Evolutionary conservation across 192 early-diverging fungal genomes (phyloP), one percentile per base, ranked within the genome.

Genomic region (Linderina pennispora): DNA sequence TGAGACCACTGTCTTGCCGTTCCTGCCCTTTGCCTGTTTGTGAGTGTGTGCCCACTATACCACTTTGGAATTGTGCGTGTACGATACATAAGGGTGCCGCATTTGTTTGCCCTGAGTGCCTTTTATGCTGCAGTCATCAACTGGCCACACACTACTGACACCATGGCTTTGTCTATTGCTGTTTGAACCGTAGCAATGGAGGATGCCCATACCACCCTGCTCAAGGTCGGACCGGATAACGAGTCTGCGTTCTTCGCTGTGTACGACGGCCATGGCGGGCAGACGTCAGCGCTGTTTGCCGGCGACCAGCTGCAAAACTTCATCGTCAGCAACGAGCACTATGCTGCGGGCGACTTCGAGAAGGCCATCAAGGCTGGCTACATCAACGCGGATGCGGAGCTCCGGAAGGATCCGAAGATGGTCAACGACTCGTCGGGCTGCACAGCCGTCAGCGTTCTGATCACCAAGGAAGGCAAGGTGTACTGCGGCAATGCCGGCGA

Each of bases 251-350:
- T 94, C 65, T 98, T 96, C 79, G 90, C 83, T n/a, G 93, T 98
- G 14, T 98, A 85, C 66, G 95, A 98, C 62, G 95, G 95, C 4
- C 95, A 98, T 57, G 95, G 92, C 59, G 86, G 88, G 59, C 80
- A 74, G 55, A 78, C 76, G 51, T 83, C 91, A 15, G 94, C 97
- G 21, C 85, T 83, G 61, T 94, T 85, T 53, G 78, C 87, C 19
- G 94, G 92, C 11, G 71, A 78, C 7, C 53, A 79, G 25, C 72
- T 97, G 36, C 91, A 97, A 55, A 56, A 80, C 22, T 75, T 76
- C 40, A 80, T 99, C 23, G 61, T 79, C 4, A 56, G 72, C 24
- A 73, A 83, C 11, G 57, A 74, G 23, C 74, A 62, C 32, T 97
- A 90, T 55, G 50, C 50, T n/a, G 65, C 75, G 35, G 80, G 78